These are phyloP conservation scores for Periglandula ipomoeae DNA, from an alignment of 2,329 filamentous ascomycete species.

Conservation along the genomic window DNA sequence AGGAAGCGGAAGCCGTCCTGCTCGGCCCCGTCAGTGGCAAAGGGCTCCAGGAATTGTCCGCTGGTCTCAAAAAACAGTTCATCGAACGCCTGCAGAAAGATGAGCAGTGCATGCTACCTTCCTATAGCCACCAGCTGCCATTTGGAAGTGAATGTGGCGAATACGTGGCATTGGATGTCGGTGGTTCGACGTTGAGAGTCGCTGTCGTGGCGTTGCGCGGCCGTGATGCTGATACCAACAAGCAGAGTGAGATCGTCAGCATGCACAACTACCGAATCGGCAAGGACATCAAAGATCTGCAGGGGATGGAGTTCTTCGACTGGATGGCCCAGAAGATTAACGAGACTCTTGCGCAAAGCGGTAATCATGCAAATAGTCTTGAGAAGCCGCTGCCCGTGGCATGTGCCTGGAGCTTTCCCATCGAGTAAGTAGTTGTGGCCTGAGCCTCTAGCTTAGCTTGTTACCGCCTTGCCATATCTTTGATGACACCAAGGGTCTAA, in stretches of 20 bases:
- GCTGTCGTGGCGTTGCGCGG: conserved; percentile 53
- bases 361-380: conserved; percentile 25
- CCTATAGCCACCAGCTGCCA: conserved; percentile 56
- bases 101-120: conserved; percentile 54
- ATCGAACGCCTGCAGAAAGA: conserved; percentile 41
- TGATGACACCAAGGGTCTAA: conserved; percentile 1
- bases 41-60: conserved; percentile 36
- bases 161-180: conserved; percentile 58
- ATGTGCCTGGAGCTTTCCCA: conserved; percentile 61
- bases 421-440: conserved; percentile 45
- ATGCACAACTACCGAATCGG: conserved; percentile 49
- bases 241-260: conserved; percentile 42
- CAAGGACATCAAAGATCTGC: conserved; percentile 43
- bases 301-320: conserved; percentile 54
- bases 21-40: conserved; percentile 37
- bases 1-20: conserved; percentile 44
- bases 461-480: background rate
- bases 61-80: conserved; percentile 45
- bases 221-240: conserved; percentile 24
- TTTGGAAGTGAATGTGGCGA: conserved; percentile 49
- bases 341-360: conserved; percentile 42
- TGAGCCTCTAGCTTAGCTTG: background rate
- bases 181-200: conserved; percentile 58
- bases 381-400: conserved; percentile 46
- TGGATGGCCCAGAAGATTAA: conserved; percentile 57